Conservation (phyloP, 129 eudicot genomes). For the Flaveria bidentis region DNA sequence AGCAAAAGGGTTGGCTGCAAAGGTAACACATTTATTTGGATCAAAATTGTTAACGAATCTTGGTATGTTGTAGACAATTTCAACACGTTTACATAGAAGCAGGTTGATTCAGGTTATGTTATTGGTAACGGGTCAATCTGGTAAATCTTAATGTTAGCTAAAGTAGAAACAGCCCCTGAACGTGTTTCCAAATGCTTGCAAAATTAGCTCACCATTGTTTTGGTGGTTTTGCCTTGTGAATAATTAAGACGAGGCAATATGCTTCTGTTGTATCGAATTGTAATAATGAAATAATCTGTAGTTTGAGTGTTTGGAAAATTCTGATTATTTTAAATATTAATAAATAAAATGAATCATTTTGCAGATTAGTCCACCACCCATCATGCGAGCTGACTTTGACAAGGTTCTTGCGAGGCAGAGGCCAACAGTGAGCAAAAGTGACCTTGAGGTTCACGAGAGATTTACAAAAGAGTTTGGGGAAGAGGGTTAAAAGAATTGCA, state of each 20-base stretch:
- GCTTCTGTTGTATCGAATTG: neutral
- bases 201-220: neutral
- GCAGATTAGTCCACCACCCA: conserved; percentile 97
- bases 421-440: conserved; percentile 97
- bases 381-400: conserved; percentile 74
- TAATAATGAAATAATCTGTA: neutral
- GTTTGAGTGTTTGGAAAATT: conserved; percentile 5
- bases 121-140: neutral
- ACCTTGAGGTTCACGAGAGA: conserved; percentile 92
- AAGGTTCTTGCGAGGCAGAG: conserved; percentile 87
- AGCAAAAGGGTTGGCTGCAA: conserved; percentile 82
- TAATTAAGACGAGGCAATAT: neutral
- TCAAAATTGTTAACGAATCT: neutral
- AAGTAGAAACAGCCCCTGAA: too few species aligned
- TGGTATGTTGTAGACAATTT: neutral
- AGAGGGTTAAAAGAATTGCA: conserved; percentile 63
- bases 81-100: neutral
- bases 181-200: neutral
- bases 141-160: neutral
- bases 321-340: neutral
- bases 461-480: conserved; percentile 97
- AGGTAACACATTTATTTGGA: conserved; percentile 45
- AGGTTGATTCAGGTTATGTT: neutral
- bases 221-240: neutral
- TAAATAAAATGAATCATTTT: conserved; percentile 10